Percentiles rank a stretch among this genome's conserved stretches.
Conservation (phyloP, 2,329 filamentous ascomycete genomes). For the Sphaerostilbella broomeana region DNA sequence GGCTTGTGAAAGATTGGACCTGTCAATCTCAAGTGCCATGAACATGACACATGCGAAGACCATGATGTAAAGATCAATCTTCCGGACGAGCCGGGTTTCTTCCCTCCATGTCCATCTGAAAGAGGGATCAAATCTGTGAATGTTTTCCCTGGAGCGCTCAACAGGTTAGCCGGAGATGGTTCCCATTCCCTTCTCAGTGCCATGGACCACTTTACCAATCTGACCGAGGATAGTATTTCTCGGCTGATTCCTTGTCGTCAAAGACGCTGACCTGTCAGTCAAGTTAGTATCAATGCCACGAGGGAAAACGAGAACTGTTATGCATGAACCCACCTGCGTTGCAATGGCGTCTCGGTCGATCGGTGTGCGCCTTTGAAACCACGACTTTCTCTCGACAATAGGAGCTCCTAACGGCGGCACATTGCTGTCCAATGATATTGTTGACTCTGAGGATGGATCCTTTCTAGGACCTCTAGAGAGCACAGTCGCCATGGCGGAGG, state of each 20-base stretch:
- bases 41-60: constrained; percentile 43
- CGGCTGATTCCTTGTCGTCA: constrained; percentile 30
- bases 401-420: constrained; percentile 25
- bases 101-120: constrained; percentile 51
- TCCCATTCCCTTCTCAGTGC: background rate
- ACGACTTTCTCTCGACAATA: constrained; percentile 25
- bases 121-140: constrained; percentile 51
- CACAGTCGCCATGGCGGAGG: constrained; percentile 13
- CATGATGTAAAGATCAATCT: constrained; percentile 31
- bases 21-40: constrained; percentile 44
- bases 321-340: constrained; percentile 20
- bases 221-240: constrained; percentile 28
- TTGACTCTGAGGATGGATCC: constrained; percentile 9
- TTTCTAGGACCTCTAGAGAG: constrained; percentile 6
- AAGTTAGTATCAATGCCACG: background rate
- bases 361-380: constrained; percentile 23
- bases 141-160: constrained; percentile 37
- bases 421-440: constrained; percentile 11
- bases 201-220: constrained; percentile 16
- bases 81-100: constrained; percentile 47
- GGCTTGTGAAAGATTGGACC: constrained; percentile 41
- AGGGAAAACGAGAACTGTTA: too few species aligned
- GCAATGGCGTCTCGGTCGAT: constrained; percentile 30
- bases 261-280: constrained; percentile 27
- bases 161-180: constrained; percentile 23